Evolutionary conservation across 129 eudicot species (phyloP), one percentile per base, ranked within the genome.

Genomic region (Flaveria ramosissima): DNA sequence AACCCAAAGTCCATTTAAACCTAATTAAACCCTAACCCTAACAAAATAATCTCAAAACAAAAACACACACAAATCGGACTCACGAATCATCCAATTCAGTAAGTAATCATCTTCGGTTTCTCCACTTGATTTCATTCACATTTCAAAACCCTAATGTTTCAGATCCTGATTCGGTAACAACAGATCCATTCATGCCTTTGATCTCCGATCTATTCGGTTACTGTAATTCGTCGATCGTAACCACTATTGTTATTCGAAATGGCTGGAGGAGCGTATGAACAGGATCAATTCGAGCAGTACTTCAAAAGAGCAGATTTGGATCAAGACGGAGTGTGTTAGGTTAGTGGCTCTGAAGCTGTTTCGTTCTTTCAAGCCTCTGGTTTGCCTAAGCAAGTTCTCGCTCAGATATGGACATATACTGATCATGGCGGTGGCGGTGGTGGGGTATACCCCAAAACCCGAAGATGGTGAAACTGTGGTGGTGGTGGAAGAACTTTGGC

Each of bases 271-370:
- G 62, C 59, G 26, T n/a, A 79, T 80, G 36, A 86, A 73, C 67
- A 75, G 88, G 93, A 93, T 68, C 93, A 88, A 68, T 93, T 93
- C 71, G 98, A 93, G 74, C 80, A 75, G 55, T 93, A 85, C 84
- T 93, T 93, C 27, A 81, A 76, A 67, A 78, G 96, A 79, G 98
- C 98, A 7, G 98, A 93, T 91, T 72, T 91, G 85, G 96, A 93
- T 84, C 96, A 85, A 30, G 97, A 91, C 48, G 98, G 98, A n/a
- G n/a, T n/a, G n/a, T n/a, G n/a, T n/a, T 89, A 90, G 51, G 84
- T 93, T 79, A 91, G 93, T 73, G 98, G 98, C 7, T 16, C 57
- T 19, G 98, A 93, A 86, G 98, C 98, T 46, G 92, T 93, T 78
- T 57, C 89, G 7, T 93, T 93, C 85, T 85, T 93, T 53, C 88